Evolutionary conservation across 202 grass and related monocot genomes (phyloP).

Genomic region (Cymbopogon flexuosus): DNA sequence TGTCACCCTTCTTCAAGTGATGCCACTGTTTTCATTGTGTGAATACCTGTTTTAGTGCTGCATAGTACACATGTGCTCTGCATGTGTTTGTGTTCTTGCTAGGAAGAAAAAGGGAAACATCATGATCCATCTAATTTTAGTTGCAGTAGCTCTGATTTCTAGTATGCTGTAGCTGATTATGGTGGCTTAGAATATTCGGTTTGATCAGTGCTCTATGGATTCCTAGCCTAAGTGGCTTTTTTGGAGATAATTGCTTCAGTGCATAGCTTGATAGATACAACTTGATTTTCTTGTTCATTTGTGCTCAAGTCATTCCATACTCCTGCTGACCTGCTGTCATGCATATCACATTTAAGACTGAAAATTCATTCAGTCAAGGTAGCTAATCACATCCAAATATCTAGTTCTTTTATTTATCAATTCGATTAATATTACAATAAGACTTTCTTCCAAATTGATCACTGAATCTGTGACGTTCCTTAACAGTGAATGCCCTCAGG

Average conservation of each 20-base stretch:
- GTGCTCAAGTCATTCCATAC: background rate
- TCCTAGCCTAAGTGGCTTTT: background rate
- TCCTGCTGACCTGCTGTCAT: no score
- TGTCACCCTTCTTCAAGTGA: background rate
- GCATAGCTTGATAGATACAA: background rate
- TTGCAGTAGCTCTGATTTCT: background rate
- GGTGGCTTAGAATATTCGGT: background rate
- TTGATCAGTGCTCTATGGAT: background rate
- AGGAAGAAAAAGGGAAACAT: background rate
- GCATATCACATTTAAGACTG: background rate
- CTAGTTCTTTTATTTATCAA: constrained; percentile 4
- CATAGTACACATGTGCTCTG: background rate
- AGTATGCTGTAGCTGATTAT: background rate
- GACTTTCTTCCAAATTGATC: constrained; percentile 2
- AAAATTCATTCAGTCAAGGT: background rate
- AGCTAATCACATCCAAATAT: background rate
- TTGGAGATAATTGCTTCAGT: constrained; percentile 2
- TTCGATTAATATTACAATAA: background rate
- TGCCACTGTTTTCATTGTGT: background rate
- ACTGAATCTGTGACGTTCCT: constrained; percentile 35
- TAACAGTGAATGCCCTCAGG: constrained; percentile 82
- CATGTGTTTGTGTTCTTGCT: background rate
- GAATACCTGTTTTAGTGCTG: background rate
- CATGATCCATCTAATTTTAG: background rate
- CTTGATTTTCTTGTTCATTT: background rate